phyloP scores from a whole-genome alignment of 2,329 filamentous ascomycete species.

The Neurospora sp. region DNA sequence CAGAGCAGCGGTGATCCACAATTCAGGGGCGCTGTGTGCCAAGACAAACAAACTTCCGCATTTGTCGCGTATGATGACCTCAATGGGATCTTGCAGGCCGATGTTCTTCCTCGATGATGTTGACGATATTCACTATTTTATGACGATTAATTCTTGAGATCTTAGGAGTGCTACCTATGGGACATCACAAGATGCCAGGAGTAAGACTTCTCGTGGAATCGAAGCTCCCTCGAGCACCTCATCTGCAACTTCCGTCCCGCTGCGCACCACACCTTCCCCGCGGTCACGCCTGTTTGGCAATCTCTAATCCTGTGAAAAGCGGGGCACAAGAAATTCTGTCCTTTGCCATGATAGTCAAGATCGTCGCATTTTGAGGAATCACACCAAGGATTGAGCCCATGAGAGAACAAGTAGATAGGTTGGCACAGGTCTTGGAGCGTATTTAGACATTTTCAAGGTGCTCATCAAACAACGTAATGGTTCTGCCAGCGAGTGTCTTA shows the following conservation, averaged over 20 bases:
- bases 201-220: background rate
- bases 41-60: background rate
- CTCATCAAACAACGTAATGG: background rate
- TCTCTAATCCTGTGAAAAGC: background rate
- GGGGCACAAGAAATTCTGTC: background rate
- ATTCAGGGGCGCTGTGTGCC: background rate
- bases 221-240: background rate
- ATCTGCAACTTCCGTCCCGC: background rate
- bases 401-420: accelerated
- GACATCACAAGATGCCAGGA: background rate
- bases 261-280: background rate
- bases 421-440: accelerated
- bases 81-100: background rate
- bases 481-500: background rate
- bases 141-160: background rate
- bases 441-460: background rate
- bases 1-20: background rate
- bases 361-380: background rate
- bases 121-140: background rate
- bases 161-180: background rate
- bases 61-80: background rate
- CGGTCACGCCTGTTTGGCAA: background rate
- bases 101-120: background rate
- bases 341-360: background rate
- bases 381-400: background rate